Evolutionary conservation across 208 protist species (phyloP), one percentile per base, ranked within the genome.

Genomic region (Leptomonas pyrrhocoris): DNA sequence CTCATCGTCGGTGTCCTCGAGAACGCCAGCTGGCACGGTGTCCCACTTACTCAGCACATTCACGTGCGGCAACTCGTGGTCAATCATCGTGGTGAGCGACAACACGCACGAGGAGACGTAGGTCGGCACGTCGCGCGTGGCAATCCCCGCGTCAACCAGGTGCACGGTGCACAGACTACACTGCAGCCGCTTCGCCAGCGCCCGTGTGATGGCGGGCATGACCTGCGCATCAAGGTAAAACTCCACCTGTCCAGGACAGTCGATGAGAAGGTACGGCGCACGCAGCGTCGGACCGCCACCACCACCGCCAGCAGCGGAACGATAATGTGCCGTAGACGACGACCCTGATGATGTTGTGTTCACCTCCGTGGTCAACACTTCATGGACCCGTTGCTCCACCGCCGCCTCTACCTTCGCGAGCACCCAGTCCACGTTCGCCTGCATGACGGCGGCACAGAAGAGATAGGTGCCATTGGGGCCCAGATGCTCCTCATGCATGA

Each of bases 221-320:
- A 88, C 63, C 18, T 85, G 76, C 63, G 98, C 87, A 77, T 99
- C 93, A 25, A 98, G 88, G 75, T 99, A 99, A 34, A 99, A 96
- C 85, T 99, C 98, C 16, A 99, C 97, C 83, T 99, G 99, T 9
- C 99, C 99, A 0, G 99, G 99, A 68, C 91, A 98, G 86, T 99
- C 99, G 50, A 99, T 95, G 34, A 99, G 73, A 12, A 99, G 61
- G 69, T 98, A 92, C 46, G 92, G 96, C 19, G 83, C 79, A 18
- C 83, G 77, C n/a, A 91, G 25, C 2, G 45, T 9, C 31, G 51
- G 60, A 11, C n/a, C 19, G 2, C 49, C 43, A 23, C n/a, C 34
- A 18, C 15, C 51, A 31, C 36, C 31, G 23, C 30, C 18, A 21
- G 5, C 31, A 30, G 18, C 53, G 0, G 55, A 50, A 18, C 31